Evolutionary conservation across 2,329 filamentous ascomycete genomes (phyloP).

Genomic region (Rhexocercosporidium sp.): DNA sequence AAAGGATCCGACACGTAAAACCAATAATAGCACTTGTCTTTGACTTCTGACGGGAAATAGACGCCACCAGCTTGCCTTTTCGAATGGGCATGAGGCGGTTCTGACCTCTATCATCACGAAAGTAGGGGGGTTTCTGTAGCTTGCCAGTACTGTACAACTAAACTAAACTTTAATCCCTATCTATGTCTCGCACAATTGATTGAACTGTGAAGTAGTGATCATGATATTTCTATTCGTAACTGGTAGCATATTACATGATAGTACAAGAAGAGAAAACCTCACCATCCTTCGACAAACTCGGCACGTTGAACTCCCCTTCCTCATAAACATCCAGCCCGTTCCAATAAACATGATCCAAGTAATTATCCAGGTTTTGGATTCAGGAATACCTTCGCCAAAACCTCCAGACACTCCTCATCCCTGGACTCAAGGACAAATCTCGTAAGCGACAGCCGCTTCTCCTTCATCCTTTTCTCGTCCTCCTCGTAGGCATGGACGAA

Average conservation of each 20-base stretch:
- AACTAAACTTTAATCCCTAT: too few species aligned
- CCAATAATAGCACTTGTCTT: too few species aligned
- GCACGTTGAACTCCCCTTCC: not conserved
- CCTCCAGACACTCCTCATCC: constrained; percentile 42
- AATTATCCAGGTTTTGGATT: constrained; percentile 34
- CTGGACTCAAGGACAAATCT: constrained; percentile 33
- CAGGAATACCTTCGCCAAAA: constrained; percentile 42
- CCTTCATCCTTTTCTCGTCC: constrained; percentile 20
- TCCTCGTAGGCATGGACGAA: constrained; percentile 42
- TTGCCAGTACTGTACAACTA: too few species aligned
- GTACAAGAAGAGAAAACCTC: not conserved
- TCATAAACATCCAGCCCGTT: constrained; percentile 32
- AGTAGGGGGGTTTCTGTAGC: too few species aligned
- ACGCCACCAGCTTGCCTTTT: too few species aligned
- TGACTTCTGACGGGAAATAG: too few species aligned
- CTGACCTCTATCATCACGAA: too few species aligned
- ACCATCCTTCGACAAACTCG: not conserved
- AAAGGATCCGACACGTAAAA: too few species aligned
- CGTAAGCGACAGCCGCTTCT: constrained; percentile 39
- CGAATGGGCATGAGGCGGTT: too few species aligned
- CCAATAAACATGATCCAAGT: constrained; percentile 45
- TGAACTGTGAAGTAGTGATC: too few species aligned
- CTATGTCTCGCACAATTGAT: too few species aligned
- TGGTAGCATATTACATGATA: not conserved
- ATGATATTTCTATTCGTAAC: too few species aligned